A percentile compares a stretch with the other conserved stretches of the same genome.
These are phyloP conservation scores for Bipolaris zeicola DNA, from an alignment of 2,329 filamentous ascomycete genomes.

Conservation along the genomic window DNA sequence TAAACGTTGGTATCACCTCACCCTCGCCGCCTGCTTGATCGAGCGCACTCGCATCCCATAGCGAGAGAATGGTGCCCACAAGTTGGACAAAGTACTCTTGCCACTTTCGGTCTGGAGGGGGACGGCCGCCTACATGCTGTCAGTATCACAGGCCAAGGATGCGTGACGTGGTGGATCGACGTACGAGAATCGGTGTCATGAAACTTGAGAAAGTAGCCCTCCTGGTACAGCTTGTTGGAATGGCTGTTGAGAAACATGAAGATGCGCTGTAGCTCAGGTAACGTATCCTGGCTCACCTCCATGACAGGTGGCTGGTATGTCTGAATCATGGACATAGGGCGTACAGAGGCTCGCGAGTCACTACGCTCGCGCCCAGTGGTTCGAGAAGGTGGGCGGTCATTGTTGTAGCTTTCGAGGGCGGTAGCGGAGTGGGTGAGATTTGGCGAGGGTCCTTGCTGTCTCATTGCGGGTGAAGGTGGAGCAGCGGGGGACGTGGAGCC, in stretches of 20 bases:
- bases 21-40: conserved; percentile 84
- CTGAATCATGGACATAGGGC: conserved; percentile 85
- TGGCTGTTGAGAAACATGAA: conserved; percentile 95
- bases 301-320: conserved; percentile 84
- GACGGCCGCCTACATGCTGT: conserved; percentile 72
- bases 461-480: conserved; percentile 37
- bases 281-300: conserved; percentile 82
- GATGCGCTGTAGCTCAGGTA: conserved; percentile 91
- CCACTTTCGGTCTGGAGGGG: conserved; percentile 87
- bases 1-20: conserved; percentile 87
- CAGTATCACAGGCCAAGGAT: conserved; percentile 23
- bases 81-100: conserved; percentile 96
- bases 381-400: conserved; percentile 32
- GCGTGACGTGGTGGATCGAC: conserved; percentile 46
- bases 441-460: conserved; percentile 25
- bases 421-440: conserved; percentile 36
- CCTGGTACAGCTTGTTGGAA: conserved; percentile 94
- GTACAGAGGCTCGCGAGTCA: conserved; percentile 61
- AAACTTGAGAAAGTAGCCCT: conserved; percentile 96
- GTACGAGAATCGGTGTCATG: conserved; percentile 91
- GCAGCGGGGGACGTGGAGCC: conserved; percentile 44
- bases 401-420: conserved; percentile 38
- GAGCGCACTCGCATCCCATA: conserved; percentile 93
- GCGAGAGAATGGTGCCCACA: conserved; percentile 88
- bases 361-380: conserved; percentile 51